Base-by-base conservation (phyloP, 257 asterid genomes). In the Cruciata laevipes region DNA sequence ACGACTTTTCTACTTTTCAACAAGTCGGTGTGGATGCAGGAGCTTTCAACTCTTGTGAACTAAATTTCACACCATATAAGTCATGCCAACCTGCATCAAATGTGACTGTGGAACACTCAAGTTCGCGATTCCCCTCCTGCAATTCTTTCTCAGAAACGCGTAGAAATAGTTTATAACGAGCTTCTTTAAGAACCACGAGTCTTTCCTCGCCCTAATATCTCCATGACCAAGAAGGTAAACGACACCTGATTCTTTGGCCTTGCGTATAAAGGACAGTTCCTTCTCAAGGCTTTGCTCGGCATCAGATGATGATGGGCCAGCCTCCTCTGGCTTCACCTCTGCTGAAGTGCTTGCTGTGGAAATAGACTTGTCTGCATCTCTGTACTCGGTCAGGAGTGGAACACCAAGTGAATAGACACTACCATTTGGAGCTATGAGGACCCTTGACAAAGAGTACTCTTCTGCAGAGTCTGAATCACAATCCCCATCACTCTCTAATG, bases 201-300 rank as follows among this genome's bases (percentile, higher is more conserved):
- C 87, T 78, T 90, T 90, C 76, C 96, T 87, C 1, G 99, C 99
- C 74, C 97, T 79, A 33, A 94, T 87, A 71, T 85, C 84, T 63
- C 96, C 96, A 61, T 94, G 92, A 27, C 99, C 97, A 62, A 94
- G 95, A 71, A 94, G 96, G 71, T 94, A 90, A 3, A 94, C 97
- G 1, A 94, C 92, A 11, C 97, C 97, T 6, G 87, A 85, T 73
- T 87, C 96, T 74, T 88, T 93, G 61, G 96, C 95, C 71, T 76
- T 83, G 78, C 75, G 95, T 53, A 93, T 71, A 78, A 93, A 86
- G 52, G 89, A 88, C 14, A 93, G 86, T 83, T 93, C 99, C 83
- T 86, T 88, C 76, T 87, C 96, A n/a, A 86, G 91, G 72, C 82
- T 85, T 67, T 86, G 94, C 77, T 86, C 96, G 0, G 86, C 83